Percentiles rank a stretch among this genome's conserved stretches.
These are phyloP conservation scores for Plasmodium vinckei DNA, from an alignment of 169 alveolate species.

Conservation along the genomic window DNA sequence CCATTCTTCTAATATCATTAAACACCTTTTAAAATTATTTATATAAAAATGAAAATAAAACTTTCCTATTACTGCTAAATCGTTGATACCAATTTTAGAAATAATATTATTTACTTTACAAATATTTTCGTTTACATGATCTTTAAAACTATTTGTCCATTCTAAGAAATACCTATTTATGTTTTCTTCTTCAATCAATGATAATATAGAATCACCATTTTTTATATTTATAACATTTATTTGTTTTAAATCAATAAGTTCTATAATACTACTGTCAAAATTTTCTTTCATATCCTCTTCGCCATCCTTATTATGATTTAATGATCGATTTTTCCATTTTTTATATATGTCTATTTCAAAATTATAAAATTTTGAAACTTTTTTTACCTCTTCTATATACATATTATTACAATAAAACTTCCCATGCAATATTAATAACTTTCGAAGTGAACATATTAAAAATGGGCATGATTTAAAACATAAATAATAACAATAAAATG, in stretches of 20 bases:
- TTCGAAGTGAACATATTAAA: constrained; percentile 34
- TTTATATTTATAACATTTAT: constrained; percentile 35
- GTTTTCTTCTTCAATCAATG: constrained; percentile 45
- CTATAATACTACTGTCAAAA: constrained; percentile 27
- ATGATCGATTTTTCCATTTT: constrained; percentile 6
- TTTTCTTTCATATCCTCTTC: constrained; percentile 22
- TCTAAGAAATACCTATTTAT: constrained; percentile 34
- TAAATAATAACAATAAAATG: constrained; percentile 60
- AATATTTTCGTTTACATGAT: neutral
- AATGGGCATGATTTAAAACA: constrained; percentile 66
- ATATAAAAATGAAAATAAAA: constrained; percentile 27
- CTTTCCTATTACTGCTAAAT: constrained; percentile 39
- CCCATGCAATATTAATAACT: constrained; percentile 31
- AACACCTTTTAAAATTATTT: constrained; percentile 52
- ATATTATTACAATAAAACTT: constrained; percentile 45
- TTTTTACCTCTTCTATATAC: constrained; percentile 36
- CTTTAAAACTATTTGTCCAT: constrained; percentile 15
- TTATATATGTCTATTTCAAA: constrained; percentile 17
- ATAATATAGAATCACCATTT: constrained; percentile 24
- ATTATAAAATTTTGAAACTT: constrained; percentile 55
- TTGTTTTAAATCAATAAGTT: constrained; percentile 31
- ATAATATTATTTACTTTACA: constrained; percentile 6
- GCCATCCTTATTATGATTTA: neutral
- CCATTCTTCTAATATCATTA: constrained; percentile 55
- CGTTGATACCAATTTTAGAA: constrained; percentile 29